Conservation (phyloP, 441 rosid genomes). For the Codiaeum variegatum region DNA sequence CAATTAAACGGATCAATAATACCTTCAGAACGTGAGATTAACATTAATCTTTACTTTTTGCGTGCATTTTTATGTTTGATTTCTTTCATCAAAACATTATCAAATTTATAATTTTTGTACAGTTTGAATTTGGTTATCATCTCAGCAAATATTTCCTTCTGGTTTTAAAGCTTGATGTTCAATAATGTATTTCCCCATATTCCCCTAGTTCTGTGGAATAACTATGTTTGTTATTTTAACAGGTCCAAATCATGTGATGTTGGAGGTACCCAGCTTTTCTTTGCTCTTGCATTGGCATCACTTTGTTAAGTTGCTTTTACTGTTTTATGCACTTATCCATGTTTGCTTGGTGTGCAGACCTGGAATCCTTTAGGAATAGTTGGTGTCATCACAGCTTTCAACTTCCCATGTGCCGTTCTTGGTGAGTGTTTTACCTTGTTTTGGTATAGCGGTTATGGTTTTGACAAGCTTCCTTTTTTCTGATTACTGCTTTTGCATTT, state of each 20-base stretch:
- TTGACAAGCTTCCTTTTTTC: background rate
- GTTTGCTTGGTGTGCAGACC: conserved; percentile 44
- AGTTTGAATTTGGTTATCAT: conserved; percentile 11
- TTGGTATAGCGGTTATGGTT: background rate
- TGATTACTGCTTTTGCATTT: background rate
- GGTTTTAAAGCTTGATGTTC: background rate
- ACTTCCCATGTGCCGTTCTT: conserved; percentile 95
- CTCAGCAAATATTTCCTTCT: background rate
- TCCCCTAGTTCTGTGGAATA: conserved; percentile 6
- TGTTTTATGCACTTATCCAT: conserved; percentile 12
- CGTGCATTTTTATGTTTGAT: conserved; percentile 2
- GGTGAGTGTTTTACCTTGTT: conserved; percentile 45
- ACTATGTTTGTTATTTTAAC: conserved; percentile 28
- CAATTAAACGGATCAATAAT: conserved; percentile 89
- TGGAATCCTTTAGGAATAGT: conserved; percentile 98
- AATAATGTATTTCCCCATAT: background rate
- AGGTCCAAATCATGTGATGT: conserved; percentile 96
- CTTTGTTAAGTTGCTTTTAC: background rate
- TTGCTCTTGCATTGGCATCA: conserved; percentile 15
- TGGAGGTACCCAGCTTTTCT: conserved; percentile 56
- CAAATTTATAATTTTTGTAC: background rate
- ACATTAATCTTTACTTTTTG: conserved; percentile 4
- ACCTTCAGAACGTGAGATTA: conserved; percentile 93
- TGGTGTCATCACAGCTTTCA: conserved; percentile 94
- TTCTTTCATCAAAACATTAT: conserved; percentile 11